Conservation (phyloP, 768 basidiomycete genomes). For the Podaxis carcinomalis region DNA sequence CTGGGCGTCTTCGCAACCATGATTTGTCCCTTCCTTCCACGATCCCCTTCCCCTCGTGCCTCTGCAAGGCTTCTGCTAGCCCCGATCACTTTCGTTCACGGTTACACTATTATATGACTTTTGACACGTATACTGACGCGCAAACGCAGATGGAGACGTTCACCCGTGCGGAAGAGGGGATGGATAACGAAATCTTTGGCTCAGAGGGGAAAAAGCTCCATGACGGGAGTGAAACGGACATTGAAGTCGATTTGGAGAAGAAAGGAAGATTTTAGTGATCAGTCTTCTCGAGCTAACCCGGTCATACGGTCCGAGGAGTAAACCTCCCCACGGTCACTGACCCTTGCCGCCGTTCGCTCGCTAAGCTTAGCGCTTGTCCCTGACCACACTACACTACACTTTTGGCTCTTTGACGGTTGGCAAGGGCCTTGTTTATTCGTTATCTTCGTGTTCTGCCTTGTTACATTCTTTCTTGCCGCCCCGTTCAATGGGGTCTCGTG, state of each 20-base stretch:
- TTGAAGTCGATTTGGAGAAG: slow-evolving; percentile 26
- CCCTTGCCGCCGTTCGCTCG: not conserved
- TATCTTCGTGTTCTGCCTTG: not conserved
- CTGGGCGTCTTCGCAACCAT: not conserved
- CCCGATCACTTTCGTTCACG: not conserved
- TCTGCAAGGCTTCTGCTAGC: not conserved
- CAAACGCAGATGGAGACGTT: slow-evolving; percentile 45
- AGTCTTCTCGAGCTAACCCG: not conserved
- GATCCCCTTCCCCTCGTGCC: too few relatives aligned
- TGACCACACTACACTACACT: not conserved
- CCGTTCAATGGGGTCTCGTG: not conserved
- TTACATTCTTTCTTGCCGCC: not conserved
- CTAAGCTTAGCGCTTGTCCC: not conserved
- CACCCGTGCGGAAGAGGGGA: slow-evolving; percentile 30
- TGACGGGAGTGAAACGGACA: slow-evolving; percentile 26
- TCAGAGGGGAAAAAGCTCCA: slow-evolving; percentile 16
- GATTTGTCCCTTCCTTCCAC: not conserved
- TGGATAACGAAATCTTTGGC: slow-evolving; percentile 17
- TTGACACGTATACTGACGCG: not conserved
- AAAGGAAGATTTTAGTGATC: not conserved
- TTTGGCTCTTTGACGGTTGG: not conserved
- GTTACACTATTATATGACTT: not conserved
- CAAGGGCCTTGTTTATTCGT: not conserved
- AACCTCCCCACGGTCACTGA: not conserved
- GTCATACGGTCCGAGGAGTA: not conserved